phyloP scores from a whole-genome alignment of 495 filamentous ascomycete species.

The Aspergillus taichungensis region DNA sequence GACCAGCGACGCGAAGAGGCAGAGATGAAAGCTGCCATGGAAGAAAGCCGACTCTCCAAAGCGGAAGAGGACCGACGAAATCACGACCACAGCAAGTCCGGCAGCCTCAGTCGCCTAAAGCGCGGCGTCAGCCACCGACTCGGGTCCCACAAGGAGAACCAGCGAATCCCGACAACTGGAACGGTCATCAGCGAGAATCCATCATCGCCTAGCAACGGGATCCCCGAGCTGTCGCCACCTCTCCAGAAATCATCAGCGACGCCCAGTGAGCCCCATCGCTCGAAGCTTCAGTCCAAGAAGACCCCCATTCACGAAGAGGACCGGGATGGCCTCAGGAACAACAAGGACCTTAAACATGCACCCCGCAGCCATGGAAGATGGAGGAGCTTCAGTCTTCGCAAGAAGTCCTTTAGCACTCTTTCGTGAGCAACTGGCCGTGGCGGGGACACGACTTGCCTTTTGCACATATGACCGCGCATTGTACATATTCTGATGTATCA shows the following conservation, averaged over 20 bases:
- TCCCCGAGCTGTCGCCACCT: slow-evolving; percentile 3
- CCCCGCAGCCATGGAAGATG: slow-evolving; percentile 26
- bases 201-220: background rate
- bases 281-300: slow-evolving; percentile 10
- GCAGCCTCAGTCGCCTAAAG: slow-evolving; percentile 43
- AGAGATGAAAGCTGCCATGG: slow-evolving; percentile 49
- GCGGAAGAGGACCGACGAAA: slow-evolving; percentile 41
- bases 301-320: slow-evolving; percentile 19
- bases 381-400: slow-evolving; percentile 34
- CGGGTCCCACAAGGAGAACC: slow-evolving; percentile 27
- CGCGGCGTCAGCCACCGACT: slow-evolving; percentile 43
- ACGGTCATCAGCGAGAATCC: slow-evolving; percentile 12
- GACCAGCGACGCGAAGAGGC: slow-evolving; percentile 47
- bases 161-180: slow-evolving; percentile 20
- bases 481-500: slow-evolving; percentile 31
- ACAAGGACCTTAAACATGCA: slow-evolving; percentile 16
- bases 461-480: slow-evolving; percentile 26
- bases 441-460: slow-evolving; percentile 10
- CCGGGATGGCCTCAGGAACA: slow-evolving; percentile 10
- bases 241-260: slow-evolving; percentile 5
- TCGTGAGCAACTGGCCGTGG: slow-evolving; percentile 13
- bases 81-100: slow-evolving; percentile 22
- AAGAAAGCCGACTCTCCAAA: slow-evolving; percentile 44
- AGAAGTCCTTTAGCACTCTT: slow-evolving; percentile 33
- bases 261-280: slow-evolving; percentile 9